Evolutionary conservation across 192 early-diverging fungal species (phyloP).

Genomic region (Piromyces finnis): DNA sequence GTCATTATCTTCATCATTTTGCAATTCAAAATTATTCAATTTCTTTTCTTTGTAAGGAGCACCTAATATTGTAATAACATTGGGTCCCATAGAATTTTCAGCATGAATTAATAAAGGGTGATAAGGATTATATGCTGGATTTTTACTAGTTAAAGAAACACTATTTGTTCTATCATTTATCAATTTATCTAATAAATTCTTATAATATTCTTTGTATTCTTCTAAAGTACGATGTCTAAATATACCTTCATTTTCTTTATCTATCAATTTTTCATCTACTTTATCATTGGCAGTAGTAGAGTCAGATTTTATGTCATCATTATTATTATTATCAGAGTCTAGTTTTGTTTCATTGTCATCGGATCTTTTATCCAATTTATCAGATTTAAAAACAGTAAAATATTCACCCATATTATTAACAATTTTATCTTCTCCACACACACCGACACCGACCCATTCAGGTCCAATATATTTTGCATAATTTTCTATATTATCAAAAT

Average conservation of each 20-base stretch:
- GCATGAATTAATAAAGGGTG: not conserved
- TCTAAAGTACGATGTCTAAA: not conserved
- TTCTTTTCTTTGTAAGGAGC: not conserved
- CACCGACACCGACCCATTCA: not conserved
- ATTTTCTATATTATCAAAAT: not conserved
- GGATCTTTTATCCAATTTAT: not conserved
- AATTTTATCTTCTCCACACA: not conserved
- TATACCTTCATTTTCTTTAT: not conserved
- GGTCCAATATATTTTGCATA: not conserved
- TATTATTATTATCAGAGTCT: not conserved
- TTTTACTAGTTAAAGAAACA: not conserved
- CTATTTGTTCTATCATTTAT: not conserved
- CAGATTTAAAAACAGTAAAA: not conserved
- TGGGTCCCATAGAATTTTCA: not conserved
- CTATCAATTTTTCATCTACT: not conserved
- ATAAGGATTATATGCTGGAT: not conserved
- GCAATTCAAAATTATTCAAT: not conserved
- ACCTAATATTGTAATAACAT: not conserved
- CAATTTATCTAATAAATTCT: not conserved
- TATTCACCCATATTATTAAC: not conserved
- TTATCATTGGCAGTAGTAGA: not conserved
- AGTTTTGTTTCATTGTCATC: not conserved
- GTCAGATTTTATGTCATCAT: not conserved
- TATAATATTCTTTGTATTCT: not conserved
- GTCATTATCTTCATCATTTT: not conserved